Conservation (phyloP, 1,284 basidiomycete species). For the Kalmanozyma brasiliensis region DNA sequence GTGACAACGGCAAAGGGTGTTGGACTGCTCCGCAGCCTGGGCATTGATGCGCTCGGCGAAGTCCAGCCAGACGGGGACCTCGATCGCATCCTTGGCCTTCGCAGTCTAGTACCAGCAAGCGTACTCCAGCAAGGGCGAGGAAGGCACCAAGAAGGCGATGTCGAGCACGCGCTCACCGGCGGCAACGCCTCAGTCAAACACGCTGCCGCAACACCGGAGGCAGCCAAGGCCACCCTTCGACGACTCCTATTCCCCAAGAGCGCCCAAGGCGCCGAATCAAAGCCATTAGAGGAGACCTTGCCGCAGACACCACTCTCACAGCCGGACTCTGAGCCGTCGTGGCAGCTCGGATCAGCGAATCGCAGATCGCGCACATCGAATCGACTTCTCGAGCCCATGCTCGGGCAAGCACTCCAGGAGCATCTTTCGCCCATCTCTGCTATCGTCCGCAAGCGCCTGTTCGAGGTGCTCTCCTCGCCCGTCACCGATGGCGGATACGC, state of each 20-base stretch:
- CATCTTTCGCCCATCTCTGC: conserved; percentile 44
- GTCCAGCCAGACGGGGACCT: conserved; percentile 28
- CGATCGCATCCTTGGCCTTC: conserved; percentile 18
- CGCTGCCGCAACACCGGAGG: background rate
- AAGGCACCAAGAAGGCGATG: background rate
- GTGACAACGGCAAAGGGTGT: conserved; percentile 44
- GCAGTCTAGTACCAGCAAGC: background rate
- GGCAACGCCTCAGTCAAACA: background rate
- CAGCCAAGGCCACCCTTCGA: conserved; percentile 12
- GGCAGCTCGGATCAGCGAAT: background rate
- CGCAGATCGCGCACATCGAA: conserved; percentile 4
- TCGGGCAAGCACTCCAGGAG: conserved; percentile 25
- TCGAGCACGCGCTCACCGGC: background rate
- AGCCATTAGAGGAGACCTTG: conserved; percentile 1
- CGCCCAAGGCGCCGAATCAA: background rate
- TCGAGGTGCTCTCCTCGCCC: conserved; percentile 26
- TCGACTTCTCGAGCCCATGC: conserved; percentile 30
- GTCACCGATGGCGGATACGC: conserved; percentile 34
- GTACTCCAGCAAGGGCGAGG: background rate
- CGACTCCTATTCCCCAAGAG: conserved; percentile 14
- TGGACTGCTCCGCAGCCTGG: conserved; percentile 42
- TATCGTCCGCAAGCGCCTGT: conserved; percentile 40
- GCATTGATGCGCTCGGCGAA: conserved; percentile 41
- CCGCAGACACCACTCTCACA: conserved; percentile 27
- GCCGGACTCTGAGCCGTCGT: conserved; percentile 16